These are phyloP conservation scores for Gonium pectorale DNA, from an alignment of 139 green algal genomes.

Conservation along the genomic window DNA sequence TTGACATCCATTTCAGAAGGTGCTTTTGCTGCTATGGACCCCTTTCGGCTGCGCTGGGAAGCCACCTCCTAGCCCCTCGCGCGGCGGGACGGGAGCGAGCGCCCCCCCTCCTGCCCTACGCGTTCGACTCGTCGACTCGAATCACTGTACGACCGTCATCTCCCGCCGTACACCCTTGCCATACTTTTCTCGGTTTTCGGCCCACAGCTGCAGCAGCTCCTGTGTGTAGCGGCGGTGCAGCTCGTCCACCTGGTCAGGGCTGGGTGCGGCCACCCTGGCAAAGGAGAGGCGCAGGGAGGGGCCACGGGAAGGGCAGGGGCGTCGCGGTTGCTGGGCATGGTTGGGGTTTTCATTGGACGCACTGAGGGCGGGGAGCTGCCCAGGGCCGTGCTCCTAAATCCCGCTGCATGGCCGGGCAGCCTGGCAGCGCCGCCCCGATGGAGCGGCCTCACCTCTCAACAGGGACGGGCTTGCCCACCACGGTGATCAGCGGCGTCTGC, in stretches of 20 bases:
- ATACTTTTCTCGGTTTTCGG: conserved; percentile 48
- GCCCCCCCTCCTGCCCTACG: no score
- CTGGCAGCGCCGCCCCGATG: no score
- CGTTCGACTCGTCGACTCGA: no score
- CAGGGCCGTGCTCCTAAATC: neutral
- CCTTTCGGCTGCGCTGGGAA: no score
- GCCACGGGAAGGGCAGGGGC: no score
- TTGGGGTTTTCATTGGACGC: neutral
- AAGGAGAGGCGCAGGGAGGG: neutral
- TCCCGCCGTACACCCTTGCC: conserved; percentile 7
- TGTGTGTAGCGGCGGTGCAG: conserved; percentile 49
- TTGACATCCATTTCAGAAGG: no score
- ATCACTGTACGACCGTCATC: neutral
- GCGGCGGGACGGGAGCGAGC: no score
- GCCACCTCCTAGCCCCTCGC: no score
- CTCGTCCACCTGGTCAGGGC: conserved; percentile 1
- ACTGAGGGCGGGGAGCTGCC: conserved; percentile 30
- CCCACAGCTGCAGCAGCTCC: conserved; percentile 55
- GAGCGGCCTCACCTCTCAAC: neutral
- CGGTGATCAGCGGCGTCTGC: conserved; percentile 55
- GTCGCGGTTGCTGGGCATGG: no score
- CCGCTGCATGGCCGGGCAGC: neutral
- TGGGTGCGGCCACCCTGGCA: conserved; percentile 28
- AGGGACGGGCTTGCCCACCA: conserved; percentile 57
- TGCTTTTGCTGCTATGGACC: no score